phyloP scores from a whole-genome alignment of 768 basidiomycete species.

The Vararia minispora region DNA sequence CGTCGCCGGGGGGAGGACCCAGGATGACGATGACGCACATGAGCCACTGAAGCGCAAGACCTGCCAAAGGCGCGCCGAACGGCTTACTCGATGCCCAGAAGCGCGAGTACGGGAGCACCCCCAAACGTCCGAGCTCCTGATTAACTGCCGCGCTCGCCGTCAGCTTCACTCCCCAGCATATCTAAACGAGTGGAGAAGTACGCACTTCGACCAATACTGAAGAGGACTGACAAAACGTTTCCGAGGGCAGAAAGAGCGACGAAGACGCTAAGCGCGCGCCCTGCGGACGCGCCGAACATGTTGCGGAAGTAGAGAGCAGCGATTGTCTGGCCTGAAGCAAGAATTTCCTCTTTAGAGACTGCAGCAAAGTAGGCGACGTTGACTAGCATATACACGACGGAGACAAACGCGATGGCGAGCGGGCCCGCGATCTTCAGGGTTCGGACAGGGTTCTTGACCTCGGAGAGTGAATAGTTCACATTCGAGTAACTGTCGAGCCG shows the following conservation, averaged over 20 bases:
- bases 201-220: conserved; percentile 55
- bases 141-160: conserved; percentile 32
- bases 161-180: conserved; percentile 11
- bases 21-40: conserved; percentile 45
- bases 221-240: conserved; percentile 52
- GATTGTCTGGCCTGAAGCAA: conserved; percentile 52
- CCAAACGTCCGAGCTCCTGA: conserved; percentile 66
- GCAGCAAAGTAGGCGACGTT: conserved; percentile 70
- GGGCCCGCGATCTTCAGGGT: conserved; percentile 67
- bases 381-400: conserved; percentile 48
- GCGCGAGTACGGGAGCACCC: conserved; percentile 50
- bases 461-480: conserved; percentile 65
- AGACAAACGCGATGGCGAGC: conserved; percentile 48
- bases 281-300: conserved; percentile 51
- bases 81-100: conserved; percentile 66
- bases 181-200: not conserved
- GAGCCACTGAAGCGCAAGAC: conserved; percentile 50
- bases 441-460: conserved; percentile 55
- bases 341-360: conserved; percentile 58
- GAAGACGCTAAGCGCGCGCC: conserved; percentile 47
- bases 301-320: conserved; percentile 71
- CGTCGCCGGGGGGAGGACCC: conserved; percentile 58
- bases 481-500: conserved; percentile 58
- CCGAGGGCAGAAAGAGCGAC: conserved; percentile 58
- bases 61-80: conserved; percentile 54